Percentiles rank a stretch among this genome's conserved stretches.
Conservation (phyloP, 2,329 filamentous ascomycete species). For the Colletotrichum tropicale region DNA sequence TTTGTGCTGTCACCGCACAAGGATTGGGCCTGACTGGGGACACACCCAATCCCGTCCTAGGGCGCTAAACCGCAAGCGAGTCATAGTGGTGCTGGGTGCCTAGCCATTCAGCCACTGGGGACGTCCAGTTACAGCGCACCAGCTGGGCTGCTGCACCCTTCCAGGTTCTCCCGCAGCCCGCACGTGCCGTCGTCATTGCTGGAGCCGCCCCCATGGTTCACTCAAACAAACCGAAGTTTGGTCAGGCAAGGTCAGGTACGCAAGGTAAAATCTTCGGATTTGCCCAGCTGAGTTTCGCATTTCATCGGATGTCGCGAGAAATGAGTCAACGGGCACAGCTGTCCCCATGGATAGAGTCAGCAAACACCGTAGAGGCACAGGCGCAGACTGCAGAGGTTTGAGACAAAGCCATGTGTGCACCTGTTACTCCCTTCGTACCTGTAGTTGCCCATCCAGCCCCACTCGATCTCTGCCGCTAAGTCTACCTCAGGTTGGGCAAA, state of each 20-base stretch:
- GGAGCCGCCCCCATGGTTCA: neutral
- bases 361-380: neutral
- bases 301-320: neutral
- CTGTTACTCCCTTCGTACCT: neutral
- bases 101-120: neutral
- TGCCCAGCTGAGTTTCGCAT: neutral
- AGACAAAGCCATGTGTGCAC: constrained; percentile 7
- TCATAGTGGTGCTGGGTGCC: constrained; percentile 1
- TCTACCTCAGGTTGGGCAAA: neutral
- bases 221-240: neutral
- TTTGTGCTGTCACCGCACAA: constrained; percentile 18
- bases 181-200: neutral
- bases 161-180: neutral
- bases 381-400: neutral
- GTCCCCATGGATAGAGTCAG: neutral
- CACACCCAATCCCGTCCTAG: constrained; percentile 8
- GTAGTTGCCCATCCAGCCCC: neutral
- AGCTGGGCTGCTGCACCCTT: neutral
- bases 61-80: constrained; percentile 20
- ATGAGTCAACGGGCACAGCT: neutral
- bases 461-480: neutral
- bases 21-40: constrained; percentile 12
- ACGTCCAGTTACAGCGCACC: neutral
- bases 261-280: neutral
- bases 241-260: neutral